These are phyloP conservation scores for Petunia hybrid DNA, from an alignment of 305 asterid species.

Conservation along the genomic window DNA sequence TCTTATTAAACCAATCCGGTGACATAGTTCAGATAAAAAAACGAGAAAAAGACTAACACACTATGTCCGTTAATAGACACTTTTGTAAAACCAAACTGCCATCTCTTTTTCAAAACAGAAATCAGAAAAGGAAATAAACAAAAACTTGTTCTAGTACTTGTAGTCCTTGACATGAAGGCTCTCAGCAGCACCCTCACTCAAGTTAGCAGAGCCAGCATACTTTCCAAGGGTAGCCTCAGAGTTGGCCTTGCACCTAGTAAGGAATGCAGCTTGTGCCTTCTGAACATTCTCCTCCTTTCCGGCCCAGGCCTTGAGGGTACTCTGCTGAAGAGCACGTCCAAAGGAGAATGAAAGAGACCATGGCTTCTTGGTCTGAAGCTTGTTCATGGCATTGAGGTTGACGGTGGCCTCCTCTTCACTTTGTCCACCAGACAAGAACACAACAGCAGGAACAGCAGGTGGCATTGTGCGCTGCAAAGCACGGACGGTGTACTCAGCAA, in stretches of 20 bases:
- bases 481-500: constrained; percentile 65
- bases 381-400: constrained; percentile 76
- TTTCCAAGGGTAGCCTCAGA: constrained; percentile 75
- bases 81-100: constrained; percentile 21
- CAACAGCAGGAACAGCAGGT: constrained; percentile 56
- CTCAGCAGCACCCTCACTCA: constrained; percentile 66
- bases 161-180: constrained; percentile 70
- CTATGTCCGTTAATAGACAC: constrained; percentile 16
- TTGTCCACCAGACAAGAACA: constrained; percentile 75
- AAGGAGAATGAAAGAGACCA: constrained; percentile 59
- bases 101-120: constrained; percentile 28
- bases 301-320: constrained; percentile 57
- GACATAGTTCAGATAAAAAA: neutral
- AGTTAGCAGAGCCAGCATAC: constrained; percentile 52
- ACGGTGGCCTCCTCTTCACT: constrained; percentile 72
- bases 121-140: neutral
- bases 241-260: constrained; percentile 66
- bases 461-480: constrained; percentile 58
- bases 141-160: constrained; percentile 51
- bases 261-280: constrained; percentile 70
- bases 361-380: constrained; percentile 54
- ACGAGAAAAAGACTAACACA: constrained; percentile 5
- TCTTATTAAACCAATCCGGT: constrained; percentile 5
- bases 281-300: constrained; percentile 52
- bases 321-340: constrained; percentile 61